These are phyloP conservation scores for Dictyostelium discoideum DNA, from an alignment of 78 protist genomes.

Conservation along the genomic window dicty_2.7 NC_007091.3:1733501-1734000, in stretches of 20 bases:
- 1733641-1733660: background rate
- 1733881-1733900: background rate
- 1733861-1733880: too few species aligned
- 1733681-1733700: background rate
- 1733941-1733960: background rate
- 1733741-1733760: background rate
- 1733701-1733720: background rate
- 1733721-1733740: background rate
- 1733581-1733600: background rate
- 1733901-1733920: background rate
- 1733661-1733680: background rate
- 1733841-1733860: background rate
- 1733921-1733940: background rate
- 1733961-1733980: background rate
- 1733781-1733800: slow-evolving; percentile 63
- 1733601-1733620: background rate
- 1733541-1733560: background rate
- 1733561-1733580: background rate
- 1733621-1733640: background rate
- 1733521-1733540: background rate
- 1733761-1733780: background rate
- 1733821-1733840: slow-evolving; percentile 53
- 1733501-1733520: background rate
- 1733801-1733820: slow-evolving; percentile 55
- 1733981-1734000: background rate